Evolutionary conservation across 495 filamentous ascomycete species (phyloP).

Genomic region (Aspergillus avenaceus): DNA sequence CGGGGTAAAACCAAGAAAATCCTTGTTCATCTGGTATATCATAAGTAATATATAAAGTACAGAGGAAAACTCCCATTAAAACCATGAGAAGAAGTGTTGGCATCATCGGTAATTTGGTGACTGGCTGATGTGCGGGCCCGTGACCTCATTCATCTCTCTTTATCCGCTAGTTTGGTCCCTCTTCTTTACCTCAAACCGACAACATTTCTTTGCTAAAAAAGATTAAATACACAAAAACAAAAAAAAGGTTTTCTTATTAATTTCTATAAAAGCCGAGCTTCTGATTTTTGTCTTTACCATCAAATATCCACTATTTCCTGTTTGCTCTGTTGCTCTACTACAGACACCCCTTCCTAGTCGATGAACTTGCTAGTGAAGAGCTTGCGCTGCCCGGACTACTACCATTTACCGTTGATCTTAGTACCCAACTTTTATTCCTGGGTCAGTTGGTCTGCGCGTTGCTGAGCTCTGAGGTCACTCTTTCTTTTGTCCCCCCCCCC

Average conservation of each 20-base stretch:
- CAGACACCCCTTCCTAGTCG: not conserved
- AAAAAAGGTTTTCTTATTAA: too few species aligned
- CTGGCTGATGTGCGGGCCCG: constrained; percentile 3
- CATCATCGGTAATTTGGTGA: constrained; percentile 10
- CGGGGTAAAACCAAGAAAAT: too few species aligned
- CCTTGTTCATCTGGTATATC: not conserved
- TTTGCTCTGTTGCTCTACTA: too few species aligned
- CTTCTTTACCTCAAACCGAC: too few species aligned
- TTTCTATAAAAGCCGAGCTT: too few species aligned
- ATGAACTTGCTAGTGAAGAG: constrained; percentile 27
- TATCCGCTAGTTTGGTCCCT: too few species aligned
- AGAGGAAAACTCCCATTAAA: not conserved
- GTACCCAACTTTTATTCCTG: constrained; percentile 6
- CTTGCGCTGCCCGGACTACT: not conserved
- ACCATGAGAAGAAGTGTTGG: constrained; percentile 4
- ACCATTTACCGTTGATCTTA: not conserved
- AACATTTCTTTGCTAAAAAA: too few species aligned
- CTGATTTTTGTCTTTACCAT: not conserved
- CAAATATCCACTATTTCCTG: too few species aligned
- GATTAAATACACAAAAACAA: too few species aligned
- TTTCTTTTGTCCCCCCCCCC: not conserved
- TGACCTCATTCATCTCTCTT: constrained; percentile 14
- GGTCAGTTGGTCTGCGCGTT: constrained; percentile 17
- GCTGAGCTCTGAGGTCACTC: constrained; percentile 9
- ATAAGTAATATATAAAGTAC: not conserved